Evolutionary conservation across 2,329 filamentous ascomycete species (phyloP), one percentile per base, ranked within the genome.

Genomic region (Ascochyta rabiei): DNA sequence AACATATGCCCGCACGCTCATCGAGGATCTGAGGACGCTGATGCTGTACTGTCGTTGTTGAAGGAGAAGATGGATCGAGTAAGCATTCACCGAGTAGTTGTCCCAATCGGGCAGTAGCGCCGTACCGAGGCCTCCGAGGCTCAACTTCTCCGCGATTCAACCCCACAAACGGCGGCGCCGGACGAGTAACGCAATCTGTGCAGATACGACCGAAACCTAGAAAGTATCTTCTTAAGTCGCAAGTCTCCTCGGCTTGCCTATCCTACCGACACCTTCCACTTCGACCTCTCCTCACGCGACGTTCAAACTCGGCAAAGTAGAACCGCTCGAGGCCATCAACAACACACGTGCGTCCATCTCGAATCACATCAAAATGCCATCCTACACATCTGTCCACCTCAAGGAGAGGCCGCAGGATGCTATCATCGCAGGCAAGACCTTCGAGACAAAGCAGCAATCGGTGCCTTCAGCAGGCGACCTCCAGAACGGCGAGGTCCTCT

Each of bases 381-480:
- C 73, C 12, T 79, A 75, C 66, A 78, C 73, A 41, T 73, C 76
- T 4, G 67, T 89, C 57, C 79, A 84, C 58, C 84, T 91, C 54
- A 85, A 84, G 47, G 81, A 89, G 75, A 81, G 88, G 44, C 88
- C 88, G 9, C 80, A 75, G 48, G 79, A 73, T 48, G 75, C 80
- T 56, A 86, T 91, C 72, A 72, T 89, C 50, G 84, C 86, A 2
- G 86, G 86, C 55, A 75, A 85, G 70, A 90, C 88, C 13, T 90
- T 91, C 75, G 76, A 75, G 34, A 66, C 81, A 31, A 80, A 84
- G 65, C 78, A 76, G 41, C 74, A 78, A 1, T 77, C 82, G 1
- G 78, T 83, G 4, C 72, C 79, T 6, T 63, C 70, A 1, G 74
- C 76, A 34, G 64, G 69, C 1, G 79, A 83, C 56, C 79, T 89